These are phyloP conservation scores for Rosa rugosa DNA, from an alignment of 306 rosid species.

Conservation along the genomic window DNA sequence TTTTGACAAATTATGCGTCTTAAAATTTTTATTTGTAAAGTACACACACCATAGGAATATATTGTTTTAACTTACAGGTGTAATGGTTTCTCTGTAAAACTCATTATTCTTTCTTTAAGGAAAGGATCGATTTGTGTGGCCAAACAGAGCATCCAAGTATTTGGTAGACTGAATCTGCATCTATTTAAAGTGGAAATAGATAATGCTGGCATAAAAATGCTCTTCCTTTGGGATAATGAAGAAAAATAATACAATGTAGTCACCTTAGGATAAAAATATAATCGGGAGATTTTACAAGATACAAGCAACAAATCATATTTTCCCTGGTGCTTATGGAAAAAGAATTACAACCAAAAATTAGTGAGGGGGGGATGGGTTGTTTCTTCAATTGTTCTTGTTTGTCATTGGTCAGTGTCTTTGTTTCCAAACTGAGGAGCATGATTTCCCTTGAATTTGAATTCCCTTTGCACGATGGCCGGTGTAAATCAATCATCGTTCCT, in stretches of 20 bases:
- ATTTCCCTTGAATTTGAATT: constrained; percentile 22
- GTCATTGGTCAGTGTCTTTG: background rate
- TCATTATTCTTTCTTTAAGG: background rate
- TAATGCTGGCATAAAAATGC: background rate
- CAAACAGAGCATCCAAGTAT: background rate
- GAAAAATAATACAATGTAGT: background rate
- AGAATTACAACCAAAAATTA: background rate
- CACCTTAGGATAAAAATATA: background rate
- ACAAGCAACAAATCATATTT: constrained; percentile 1
- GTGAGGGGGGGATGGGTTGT: background rate
- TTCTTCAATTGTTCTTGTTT: constrained; percentile 15
- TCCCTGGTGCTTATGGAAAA: constrained; percentile 1
- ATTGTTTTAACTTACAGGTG: constrained; percentile 15
- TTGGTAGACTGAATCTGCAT: background rate
- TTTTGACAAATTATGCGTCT: constrained; percentile 27
- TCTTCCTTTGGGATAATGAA: background rate
- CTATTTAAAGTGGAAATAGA: background rate
- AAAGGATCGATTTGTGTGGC: constrained; percentile 7
- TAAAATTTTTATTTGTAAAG: constrained; percentile 24
- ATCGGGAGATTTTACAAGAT: background rate
- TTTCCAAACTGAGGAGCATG: constrained; percentile 17
- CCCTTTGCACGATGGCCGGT: constrained; percentile 3
- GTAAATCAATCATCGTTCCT: constrained; percentile 16
- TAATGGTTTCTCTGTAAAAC: constrained; percentile 35
- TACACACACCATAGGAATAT: constrained; percentile 9